Base-by-base conservation (phyloP, 352 stramenopile species). In the Pythium diclinum region DNA sequence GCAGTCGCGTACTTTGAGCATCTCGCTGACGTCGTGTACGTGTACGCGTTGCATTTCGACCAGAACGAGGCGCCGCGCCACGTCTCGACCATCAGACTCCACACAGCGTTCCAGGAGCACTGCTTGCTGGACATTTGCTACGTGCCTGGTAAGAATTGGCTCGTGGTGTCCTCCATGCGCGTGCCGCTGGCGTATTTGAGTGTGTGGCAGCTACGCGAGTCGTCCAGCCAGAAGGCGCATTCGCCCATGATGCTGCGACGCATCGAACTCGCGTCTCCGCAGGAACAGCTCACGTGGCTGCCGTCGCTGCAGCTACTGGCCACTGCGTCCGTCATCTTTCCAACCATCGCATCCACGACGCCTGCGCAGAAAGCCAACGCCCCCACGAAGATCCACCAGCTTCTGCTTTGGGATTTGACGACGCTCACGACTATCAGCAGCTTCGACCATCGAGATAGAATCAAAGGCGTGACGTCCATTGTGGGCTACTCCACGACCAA, bases 21-120 rank as follows among this genome's bases (percentile, higher is more conserved):
- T 7, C 73, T 70, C 46, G 81, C 80, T 21, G 84, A 91, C 65
- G 81, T 92, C 36, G 80, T 92, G 13, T 82, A 81, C 46, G 48
- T 91, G 13, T 91, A 92, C 61, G 68, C 65, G 3, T 60, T 89
- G 9, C 75, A 84, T 54, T 89, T 90, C 44, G 76, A 89, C 36
- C 69, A 68, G 6, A 86, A 87, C 59, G 81, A 88, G 6, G 79
- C 75, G 2, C 80, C 80, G 7, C 75, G 73, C n/a, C 77, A 91
- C 36, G 52, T 87, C 19, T 84, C 81, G 38, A 86, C 78, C 0
- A 83, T 92, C 59, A 75, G 83, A 11, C 59, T 91, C 4, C 83
- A 92, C 68, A 92, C 83, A 0, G 80, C 81, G 13, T 92, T 91
- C 71, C 78, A 90, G 47, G 83, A 88, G 44, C 83, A 92, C 61